These are phyloP conservation scores for Eruca vesicaria DNA, from an alignment of 441 rosid species.

Conservation along the genomic window DNA sequence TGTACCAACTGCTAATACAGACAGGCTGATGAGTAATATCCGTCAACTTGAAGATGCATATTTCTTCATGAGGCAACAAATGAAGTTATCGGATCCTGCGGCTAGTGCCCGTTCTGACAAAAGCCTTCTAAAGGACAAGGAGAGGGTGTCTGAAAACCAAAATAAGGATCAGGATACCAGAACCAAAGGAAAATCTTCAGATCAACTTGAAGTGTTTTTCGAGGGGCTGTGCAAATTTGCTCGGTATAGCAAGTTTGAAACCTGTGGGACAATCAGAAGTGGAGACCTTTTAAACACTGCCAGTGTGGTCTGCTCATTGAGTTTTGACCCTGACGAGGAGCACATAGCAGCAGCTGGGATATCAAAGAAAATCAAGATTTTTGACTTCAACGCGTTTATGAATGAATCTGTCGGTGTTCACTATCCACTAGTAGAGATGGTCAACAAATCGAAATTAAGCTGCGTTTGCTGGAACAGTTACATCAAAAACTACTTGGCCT, in stretches of 20 bases:
- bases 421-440: slow-evolving; percentile 81
- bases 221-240: slow-evolving; percentile 76
- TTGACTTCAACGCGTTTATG: slow-evolving; percentile 63
- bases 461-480: slow-evolving; percentile 83
- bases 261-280: slow-evolving; percentile 65
- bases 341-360: slow-evolving; percentile 85
- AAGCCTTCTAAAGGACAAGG: slow-evolving; percentile 43
- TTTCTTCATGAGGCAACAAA: slow-evolving; percentile 67
- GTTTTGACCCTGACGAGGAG: slow-evolving; percentile 81
- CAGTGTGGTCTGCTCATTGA: slow-evolving; percentile 74
- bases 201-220: slow-evolving; percentile 64
- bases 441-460: slow-evolving; percentile 72
- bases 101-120: slow-evolving; percentile 41
- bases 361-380: slow-evolving; percentile 80
- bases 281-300: slow-evolving; percentile 63
- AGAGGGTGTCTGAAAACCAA: slow-evolving; percentile 35
- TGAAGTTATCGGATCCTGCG: slow-evolving; percentile 34
- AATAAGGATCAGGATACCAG: slow-evolving; percentile 35
- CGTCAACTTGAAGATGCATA: slow-evolving; percentile 66
- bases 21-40: slow-evolving; percentile 54
- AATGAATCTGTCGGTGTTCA: slow-evolving; percentile 65
- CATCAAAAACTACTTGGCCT: slow-evolving; percentile 82
- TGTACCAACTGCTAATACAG: slow-evolving; percentile 40
- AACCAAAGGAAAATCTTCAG: slow-evolving; percentile 38
- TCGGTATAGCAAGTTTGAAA: slow-evolving; percentile 62